Conservation (phyloP, 441 rosid species). For the Bruguiera hainesii region DNA sequence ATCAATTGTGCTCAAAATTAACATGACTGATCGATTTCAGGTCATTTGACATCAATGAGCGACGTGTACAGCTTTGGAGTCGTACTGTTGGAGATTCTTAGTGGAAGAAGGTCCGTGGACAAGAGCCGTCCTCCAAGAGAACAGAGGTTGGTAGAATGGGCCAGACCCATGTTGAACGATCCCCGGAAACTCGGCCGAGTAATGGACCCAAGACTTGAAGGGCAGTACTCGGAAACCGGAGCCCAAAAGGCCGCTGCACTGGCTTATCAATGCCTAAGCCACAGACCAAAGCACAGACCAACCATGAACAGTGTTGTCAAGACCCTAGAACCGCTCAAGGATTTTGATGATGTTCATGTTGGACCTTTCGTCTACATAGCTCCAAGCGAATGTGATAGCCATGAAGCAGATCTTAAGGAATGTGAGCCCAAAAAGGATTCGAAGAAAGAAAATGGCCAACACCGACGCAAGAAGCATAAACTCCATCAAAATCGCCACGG, state of each 20-base stretch:
- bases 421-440: constrained; percentile 28
- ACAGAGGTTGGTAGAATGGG: constrained; percentile 73
- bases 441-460: constrained; percentile 33
- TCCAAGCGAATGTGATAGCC: constrained; percentile 28
- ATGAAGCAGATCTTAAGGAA: constrained; percentile 28
- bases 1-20: background rate
- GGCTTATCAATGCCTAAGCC: constrained; percentile 64
- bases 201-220: constrained; percentile 67
- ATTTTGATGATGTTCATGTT: constrained; percentile 38
- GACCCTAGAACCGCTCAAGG: constrained; percentile 52
- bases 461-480: constrained; percentile 29
- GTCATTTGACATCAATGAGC: constrained; percentile 78
- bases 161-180: constrained; percentile 58
- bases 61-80: constrained; percentile 92
- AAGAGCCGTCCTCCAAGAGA: constrained; percentile 47
- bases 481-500: constrained; percentile 22
- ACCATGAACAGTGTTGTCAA: constrained; percentile 56
- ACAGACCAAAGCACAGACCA: constrained; percentile 69
- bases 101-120: constrained; percentile 65
- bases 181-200: constrained; percentile 47
- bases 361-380: constrained; percentile 50
- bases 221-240: constrained; percentile 50
- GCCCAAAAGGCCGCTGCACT: constrained; percentile 56
- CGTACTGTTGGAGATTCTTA: constrained; percentile 64
- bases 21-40: constrained; percentile 31